These are phyloP conservation scores for Chalciporus sphaerocephalus DNA, from an alignment of 768 basidiomycete species.

Conservation along the genomic window DNA sequence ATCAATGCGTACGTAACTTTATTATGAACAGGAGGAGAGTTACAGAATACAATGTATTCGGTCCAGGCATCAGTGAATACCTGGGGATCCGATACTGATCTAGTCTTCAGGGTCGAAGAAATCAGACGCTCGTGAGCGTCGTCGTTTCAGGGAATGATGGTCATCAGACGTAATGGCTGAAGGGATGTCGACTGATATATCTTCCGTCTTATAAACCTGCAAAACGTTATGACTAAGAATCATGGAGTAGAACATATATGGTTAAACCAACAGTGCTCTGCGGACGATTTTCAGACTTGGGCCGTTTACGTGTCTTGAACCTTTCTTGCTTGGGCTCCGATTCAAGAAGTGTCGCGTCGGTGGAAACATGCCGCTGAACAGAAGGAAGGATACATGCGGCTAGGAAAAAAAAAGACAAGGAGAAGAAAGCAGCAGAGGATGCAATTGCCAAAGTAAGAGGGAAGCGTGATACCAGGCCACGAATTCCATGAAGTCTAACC, in stretches of 20 bases:
- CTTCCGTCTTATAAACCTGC: slow-evolving; percentile 28
- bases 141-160: slow-evolving; percentile 39
- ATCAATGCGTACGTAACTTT: slow-evolving; percentile 25
- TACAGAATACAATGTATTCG: slow-evolving; percentile 16
- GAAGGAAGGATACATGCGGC: slow-evolving; percentile 51
- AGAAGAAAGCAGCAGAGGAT: slow-evolving; percentile 44
- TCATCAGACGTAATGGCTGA: slow-evolving; percentile 26
- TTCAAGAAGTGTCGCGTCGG: slow-evolving; percentile 10
- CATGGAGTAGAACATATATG: background rate
- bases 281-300: slow-evolving; percentile 21
- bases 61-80: slow-evolving; percentile 11
- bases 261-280: slow-evolving; percentile 21
- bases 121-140: slow-evolving; percentile 41
- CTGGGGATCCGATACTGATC: slow-evolving; percentile 10
- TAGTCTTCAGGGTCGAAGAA: slow-evolving; percentile 29
- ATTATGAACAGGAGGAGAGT: slow-evolving; percentile 15
- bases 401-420: slow-evolving; percentile 44
- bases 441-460: slow-evolving; percentile 53
- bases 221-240: slow-evolving; percentile 12
- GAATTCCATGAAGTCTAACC: slow-evolving; percentile 63
- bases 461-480: slow-evolving; percentile 67
- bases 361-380: slow-evolving; percentile 26
- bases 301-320: slow-evolving; percentile 25
- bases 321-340: slow-evolving; percentile 19
- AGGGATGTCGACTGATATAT: slow-evolving; percentile 28